Conservation (phyloP, 2,329 filamentous ascomycete species). For the Diatrype stigma region DNA sequence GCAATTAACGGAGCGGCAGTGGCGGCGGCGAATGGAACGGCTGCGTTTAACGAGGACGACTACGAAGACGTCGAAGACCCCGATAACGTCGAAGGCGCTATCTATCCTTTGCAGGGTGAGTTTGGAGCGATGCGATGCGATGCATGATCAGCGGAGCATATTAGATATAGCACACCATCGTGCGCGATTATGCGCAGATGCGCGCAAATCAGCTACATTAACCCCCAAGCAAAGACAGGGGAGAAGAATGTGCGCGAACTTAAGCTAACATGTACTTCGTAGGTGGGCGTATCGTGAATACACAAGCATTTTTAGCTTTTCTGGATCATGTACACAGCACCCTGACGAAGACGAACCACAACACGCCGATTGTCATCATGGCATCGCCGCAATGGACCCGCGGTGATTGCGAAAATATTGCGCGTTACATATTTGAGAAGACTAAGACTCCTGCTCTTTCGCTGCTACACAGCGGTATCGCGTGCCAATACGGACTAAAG, state of each 20-base stretch:
- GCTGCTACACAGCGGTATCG: slow-evolving; percentile 82
- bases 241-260: background rate
- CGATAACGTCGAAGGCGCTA: slow-evolving; percentile 80
- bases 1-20: slow-evolving; percentile 4
- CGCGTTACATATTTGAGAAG: slow-evolving; percentile 95
- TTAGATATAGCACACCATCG: background rate
- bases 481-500: slow-evolving; percentile 78
- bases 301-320: slow-evolving; percentile 90
- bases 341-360: slow-evolving; percentile 88
- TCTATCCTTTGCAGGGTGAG: slow-evolving; percentile 73
- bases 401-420: slow-evolving; percentile 79
- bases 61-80: slow-evolving; percentile 82
- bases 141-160: background rate
- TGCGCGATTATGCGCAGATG: background rate
- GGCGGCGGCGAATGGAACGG: slow-evolving; percentile 27
- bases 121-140: background rate
- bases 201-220: background rate
- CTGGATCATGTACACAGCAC: slow-evolving; percentile 88
- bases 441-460: slow-evolving; percentile 91
- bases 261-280: slow-evolving; percentile 7
- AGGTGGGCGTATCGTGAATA: slow-evolving; percentile 79
- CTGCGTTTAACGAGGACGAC: slow-evolving; percentile 52
- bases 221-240: too few relatives aligned
- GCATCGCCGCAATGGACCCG: slow-evolving; percentile 87
- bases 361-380: slow-evolving; percentile 90